Base-by-base conservation (phyloP, 352 stramenopile genomes). In the Blastocystis sp. region DNA sequence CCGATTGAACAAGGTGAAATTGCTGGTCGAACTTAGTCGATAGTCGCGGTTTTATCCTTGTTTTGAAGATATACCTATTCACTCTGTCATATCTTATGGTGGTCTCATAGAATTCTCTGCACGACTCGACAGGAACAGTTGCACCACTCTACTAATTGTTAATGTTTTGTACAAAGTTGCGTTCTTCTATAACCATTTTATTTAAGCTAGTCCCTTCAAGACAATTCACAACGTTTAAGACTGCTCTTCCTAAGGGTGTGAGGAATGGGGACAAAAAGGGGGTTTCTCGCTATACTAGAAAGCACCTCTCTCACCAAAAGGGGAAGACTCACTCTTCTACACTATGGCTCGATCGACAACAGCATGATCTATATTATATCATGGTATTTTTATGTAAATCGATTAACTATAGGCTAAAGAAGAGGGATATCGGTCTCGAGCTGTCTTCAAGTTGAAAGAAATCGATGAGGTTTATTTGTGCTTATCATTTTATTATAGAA, bases 401-500 rank as follows among this genome's bases (percentile, higher is more conserved):
- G 9, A 47, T 45, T 59, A 3, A 24, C 41, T 63, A 26, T 81
- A 81, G 70, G 70, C 70, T 13, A 43, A 45, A 18, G 70, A 81
- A 81, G 70, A 81, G 24, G 70, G 70, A 65, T 62, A 81, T 64
- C 70, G 70, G 9, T 81, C 70, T n/a, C 70, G 70, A 20, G 70
- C 70, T 20, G 45, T 65, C 7, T 81, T 47, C 47, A 81, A 81
- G 30, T 34, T 81, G 70, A 62, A 63, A 26, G 70, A 81, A 47
- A 81, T 81, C 47, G 70, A 81, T 62, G 65, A 76, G 53, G 45
- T 59, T 65, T 81, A 18, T 39, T 18, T 41, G n/a, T 30, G 30
- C n/a, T 30, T 13, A 64, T 1, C 5, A 7, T 34, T 59, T 13
- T 24, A 37, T 20, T 65, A n/a, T 81, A 81, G 70, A 81, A 43